phyloP scores from a whole-genome alignment of 2,329 filamentous ascomycete genomes.

The Diaporthe vexans region DNA sequence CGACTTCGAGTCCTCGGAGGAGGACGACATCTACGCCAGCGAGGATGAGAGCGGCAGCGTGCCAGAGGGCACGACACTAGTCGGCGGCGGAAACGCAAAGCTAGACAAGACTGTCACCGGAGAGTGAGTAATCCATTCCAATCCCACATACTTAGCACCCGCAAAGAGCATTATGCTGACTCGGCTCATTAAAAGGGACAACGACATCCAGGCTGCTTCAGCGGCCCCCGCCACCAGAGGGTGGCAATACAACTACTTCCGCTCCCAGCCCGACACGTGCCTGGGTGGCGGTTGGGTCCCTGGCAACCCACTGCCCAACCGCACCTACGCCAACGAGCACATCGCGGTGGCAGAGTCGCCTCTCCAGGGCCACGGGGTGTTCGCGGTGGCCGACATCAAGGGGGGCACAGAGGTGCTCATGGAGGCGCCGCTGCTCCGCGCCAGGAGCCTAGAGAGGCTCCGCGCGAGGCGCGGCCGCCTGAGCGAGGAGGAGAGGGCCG shows the following conservation, averaged over 20 bases:
- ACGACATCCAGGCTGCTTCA: not conserved
- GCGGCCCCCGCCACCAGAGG: constrained; percentile 10
- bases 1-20: not conserved
- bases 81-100: not conserved
- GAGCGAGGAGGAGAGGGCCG: constrained; percentile 46
- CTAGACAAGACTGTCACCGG: not conserved
- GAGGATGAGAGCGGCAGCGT: not conserved
- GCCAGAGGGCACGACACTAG: not conserved
- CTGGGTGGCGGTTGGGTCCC: not conserved
- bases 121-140: not conserved
- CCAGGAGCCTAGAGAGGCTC: constrained; percentile 48
- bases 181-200: not conserved
- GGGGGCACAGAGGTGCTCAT: constrained; percentile 57
- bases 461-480: constrained; percentile 55
- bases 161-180: not conserved
- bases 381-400: constrained; percentile 57
- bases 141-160: too few relatives aligned
- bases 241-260: not conserved
- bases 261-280: constrained; percentile 32
- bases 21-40: not conserved
- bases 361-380: constrained; percentile 62
- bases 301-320: constrained; percentile 27
- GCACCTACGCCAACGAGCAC: constrained; percentile 54
- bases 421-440: constrained; percentile 59
- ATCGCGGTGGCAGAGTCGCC: constrained; percentile 58